Conservation (phyloP, 106 monocot species). For the Cymbidium sinense region DNA sequence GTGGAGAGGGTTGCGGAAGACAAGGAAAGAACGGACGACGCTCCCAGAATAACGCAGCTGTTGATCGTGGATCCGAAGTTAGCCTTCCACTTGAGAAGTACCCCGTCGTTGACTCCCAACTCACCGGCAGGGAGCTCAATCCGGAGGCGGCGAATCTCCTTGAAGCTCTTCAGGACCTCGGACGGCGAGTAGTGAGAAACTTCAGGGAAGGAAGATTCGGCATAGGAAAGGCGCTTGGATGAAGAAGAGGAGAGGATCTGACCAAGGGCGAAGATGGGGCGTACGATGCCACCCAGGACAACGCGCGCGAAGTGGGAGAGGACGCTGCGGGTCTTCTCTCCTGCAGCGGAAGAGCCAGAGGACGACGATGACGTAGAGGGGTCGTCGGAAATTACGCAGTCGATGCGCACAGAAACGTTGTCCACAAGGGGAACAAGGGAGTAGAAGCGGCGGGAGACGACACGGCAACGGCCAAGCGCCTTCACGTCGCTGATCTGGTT, state of each 20-base stretch:
- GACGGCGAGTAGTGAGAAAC: constrained; percentile 62
- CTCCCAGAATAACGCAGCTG: constrained; percentile 60
- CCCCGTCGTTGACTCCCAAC: constrained; percentile 42
- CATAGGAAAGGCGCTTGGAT: neutral
- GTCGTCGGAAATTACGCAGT: constrained; percentile 79
- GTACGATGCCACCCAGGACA: constrained; percentile 36
- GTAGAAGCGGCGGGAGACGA: constrained; percentile 59
- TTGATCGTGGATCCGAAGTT: constrained; percentile 59
- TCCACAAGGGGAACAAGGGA: constrained; percentile 50
- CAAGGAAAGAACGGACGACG: constrained; percentile 23
- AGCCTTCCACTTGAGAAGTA: constrained; percentile 67
- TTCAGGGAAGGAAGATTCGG: constrained; percentile 13
- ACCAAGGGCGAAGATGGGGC: constrained; percentile 38
- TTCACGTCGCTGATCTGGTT: constrained; percentile 48
- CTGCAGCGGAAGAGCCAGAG: constrained; percentile 10
- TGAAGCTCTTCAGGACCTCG: constrained; percentile 52
- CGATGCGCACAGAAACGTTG: constrained; percentile 68
- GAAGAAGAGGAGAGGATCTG: constrained; percentile 29
- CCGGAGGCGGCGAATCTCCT: constrained; percentile 31
- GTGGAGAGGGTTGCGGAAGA: neutral
- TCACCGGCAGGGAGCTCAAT: constrained; percentile 61
- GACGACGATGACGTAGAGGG: constrained; percentile 23
- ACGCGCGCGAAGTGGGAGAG: constrained; percentile 35
- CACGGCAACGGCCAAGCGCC: constrained; percentile 47
- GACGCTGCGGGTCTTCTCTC: constrained; percentile 20